Conservation (phyloP, 129 eudicot genomes). For the Logfia minima region DNA sequence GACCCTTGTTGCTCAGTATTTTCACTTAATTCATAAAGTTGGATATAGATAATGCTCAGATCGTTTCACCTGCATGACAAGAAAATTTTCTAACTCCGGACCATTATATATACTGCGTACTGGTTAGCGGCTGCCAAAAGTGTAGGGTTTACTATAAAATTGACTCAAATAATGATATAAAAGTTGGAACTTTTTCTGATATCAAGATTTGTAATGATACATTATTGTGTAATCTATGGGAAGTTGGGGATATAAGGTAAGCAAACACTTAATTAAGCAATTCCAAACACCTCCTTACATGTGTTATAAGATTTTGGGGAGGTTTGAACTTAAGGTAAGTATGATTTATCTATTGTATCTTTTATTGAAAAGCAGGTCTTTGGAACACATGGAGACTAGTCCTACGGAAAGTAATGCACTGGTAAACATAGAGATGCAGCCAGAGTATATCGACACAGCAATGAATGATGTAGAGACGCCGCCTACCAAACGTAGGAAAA, state of each 20-base stretch:
- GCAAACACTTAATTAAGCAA: background rate
- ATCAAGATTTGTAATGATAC: background rate
- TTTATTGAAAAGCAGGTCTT: conserved; percentile 12
- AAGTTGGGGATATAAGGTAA: background rate
- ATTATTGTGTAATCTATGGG: background rate
- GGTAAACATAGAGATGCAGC: conserved; percentile 32
- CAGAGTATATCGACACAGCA: conserved; percentile 22
- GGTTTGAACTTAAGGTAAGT: background rate
- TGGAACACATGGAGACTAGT: conserved; percentile 28
- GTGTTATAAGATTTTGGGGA: background rate
- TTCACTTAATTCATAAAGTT: background rate
- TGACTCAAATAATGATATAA: background rate
- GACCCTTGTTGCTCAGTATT: background rate
- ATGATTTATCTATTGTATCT: background rate
- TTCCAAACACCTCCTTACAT: background rate
- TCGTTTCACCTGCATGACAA: background rate
- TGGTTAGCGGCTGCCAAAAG: background rate
- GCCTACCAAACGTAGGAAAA: conserved; percentile 70
- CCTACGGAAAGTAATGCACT: conserved; percentile 36
- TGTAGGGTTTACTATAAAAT: background rate
- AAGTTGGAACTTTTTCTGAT: background rate
- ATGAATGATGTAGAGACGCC: conserved; percentile 31
- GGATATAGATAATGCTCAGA: background rate
- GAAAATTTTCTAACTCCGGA: background rate
- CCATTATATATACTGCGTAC: background rate